Evolutionary conservation across 2,329 filamentous ascomycete genomes (phyloP), one percentile per base, ranked within the genome.

Genomic region (Coccinonectria pachysandricola): DNA sequence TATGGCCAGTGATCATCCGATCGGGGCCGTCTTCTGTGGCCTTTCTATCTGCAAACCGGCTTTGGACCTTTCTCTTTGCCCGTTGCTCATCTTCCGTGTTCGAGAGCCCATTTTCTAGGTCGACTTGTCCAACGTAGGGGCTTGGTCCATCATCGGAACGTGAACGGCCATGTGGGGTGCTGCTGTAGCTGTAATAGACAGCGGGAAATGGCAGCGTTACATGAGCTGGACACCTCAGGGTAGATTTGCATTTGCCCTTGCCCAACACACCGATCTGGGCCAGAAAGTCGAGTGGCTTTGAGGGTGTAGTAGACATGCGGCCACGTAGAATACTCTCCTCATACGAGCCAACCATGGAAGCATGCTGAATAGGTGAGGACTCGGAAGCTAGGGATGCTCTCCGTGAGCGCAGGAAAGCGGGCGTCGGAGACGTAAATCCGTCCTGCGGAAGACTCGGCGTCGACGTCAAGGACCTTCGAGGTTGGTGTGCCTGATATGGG

Each of bases 301-400:
- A 96, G 0, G 91, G 88, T 3, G 79, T 91, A 2, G 87, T 95
- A 15, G 91, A 96, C 91, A 98, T 98, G 36, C 91, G 75, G 19
- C 91, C 91, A 23, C 85, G 76, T 2, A 98, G 62, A 34, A 98
- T 95, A 15, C 86, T 95, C 57, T 98, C 91, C 55, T 98, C 91
- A 43, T 95, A 98, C 2, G 88, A 95, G 3, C 91, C 91, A 3
- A 96, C 88, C 81, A 98, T 92, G 4, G 87, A 87, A 7, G 88
- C 87, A 54, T 92, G 85, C 30, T 88, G 82, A 15, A 91, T 61
- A 4, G 84, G 79, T 3, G 84, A 85, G 3, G 65, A 60, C 23
- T 94, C 87, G 1, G 79, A 75, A 10, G 72, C 68, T 23, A 83
- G 62, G 0, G 87, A 95, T 0, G 79, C 76, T 7, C 71, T 62